Evolutionary conservation across 441 rosid species (phyloP), one percentile per base, ranked within the genome.

Genomic region (Geranium incanum): DNA sequence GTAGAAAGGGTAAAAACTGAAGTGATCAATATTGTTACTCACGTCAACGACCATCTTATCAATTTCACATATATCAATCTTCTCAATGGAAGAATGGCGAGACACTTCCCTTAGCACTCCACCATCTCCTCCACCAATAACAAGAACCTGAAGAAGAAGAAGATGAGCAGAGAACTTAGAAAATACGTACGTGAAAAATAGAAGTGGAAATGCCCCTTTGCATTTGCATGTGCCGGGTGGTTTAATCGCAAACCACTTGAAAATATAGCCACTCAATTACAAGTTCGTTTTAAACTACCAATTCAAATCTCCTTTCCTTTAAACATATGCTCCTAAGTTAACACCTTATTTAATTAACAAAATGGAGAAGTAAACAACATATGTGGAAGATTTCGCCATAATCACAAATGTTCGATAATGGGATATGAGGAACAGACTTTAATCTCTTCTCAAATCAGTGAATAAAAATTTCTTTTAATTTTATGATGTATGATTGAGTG

Each of bases 101-200:
- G 94, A 79, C 76, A 91, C 95, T 82, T 93, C 98, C 60, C 98
- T 86, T 39, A 91, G 79, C 74, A 93, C 97, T 4, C 98, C 98
- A 19, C 98, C 98, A 81, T 90, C 98, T 66, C 98, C 98, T 73
- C 98, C 98, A n/a, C 98, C 98, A 79, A 93, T 93, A 66, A 93
- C 98, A 83, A 93, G 70, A 62, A 91, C 98, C 98, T 91, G 80
- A 64, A 76, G 37, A 62, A 71, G 12, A 68, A 45, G 12, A 68
- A 45, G 21, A 52, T 59, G 38, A 71, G 67, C 62, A 78, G 19
- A 55, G 21, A 63, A 1, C 7, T 36, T 13, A n/a, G 18, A 39
- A 13, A 50, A 45, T 48, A 48, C 4, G n/a, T 48, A 48, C n/a
- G n/a, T 9, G n/a, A 48, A 48, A 48, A 12, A 48, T 15, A 48